A percentile compares a stretch with the other conserved stretches of the same genome.
phyloP scores from a whole-genome alignment of 495 filamentous ascomycete genomes.

The Penicillium turbatum region DNA sequence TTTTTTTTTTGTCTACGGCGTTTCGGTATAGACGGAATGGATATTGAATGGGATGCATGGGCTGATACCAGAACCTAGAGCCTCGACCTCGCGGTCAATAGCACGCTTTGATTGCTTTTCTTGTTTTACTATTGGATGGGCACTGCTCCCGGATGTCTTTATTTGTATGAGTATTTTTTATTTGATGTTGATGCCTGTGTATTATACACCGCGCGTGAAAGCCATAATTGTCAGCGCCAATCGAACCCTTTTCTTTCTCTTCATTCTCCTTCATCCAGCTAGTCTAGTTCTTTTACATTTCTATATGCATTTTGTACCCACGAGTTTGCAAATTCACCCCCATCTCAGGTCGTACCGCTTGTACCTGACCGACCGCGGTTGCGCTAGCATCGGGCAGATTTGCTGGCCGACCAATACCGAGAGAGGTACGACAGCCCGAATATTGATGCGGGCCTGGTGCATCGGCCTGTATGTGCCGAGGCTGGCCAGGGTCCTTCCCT shows the following conservation, averaged over 20 bases:
- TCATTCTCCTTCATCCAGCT: background rate
- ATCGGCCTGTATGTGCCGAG: constrained; percentile 17
- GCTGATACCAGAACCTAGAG: constrained; percentile 47
- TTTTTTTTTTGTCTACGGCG: constrained; percentile 24
- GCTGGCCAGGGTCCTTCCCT: constrained; percentile 5
- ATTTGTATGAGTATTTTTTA: constrained; percentile 14
- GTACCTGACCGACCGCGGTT: constrained; percentile 9
- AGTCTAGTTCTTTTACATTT: constrained; percentile 10
- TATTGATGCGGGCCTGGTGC: constrained; percentile 18
- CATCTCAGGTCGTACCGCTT: constrained; percentile 1
- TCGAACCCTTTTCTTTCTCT: constrained; percentile 6
- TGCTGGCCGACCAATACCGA: constrained; percentile 23
- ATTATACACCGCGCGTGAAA: constrained; percentile 17
- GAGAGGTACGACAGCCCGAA: constrained; percentile 24
- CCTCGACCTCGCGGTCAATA: constrained; percentile 44
- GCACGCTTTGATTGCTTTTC: constrained; percentile 25
- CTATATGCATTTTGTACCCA: background rate
- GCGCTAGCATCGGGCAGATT: constrained; percentile 28
- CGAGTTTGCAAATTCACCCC: background rate
- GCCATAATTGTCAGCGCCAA: constrained; percentile 9
- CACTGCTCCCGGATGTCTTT: constrained; percentile 8
- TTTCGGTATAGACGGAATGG: constrained; percentile 45
- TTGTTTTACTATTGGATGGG: constrained; percentile 20
- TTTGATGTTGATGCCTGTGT: constrained; percentile 19
- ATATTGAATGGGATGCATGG: constrained; percentile 41